Percentiles rank a stretch among this genome's conserved stretches.
Conservation (phyloP, 2,329 filamentous ascomycete species). For the Nigrospora oryzae region DNA sequence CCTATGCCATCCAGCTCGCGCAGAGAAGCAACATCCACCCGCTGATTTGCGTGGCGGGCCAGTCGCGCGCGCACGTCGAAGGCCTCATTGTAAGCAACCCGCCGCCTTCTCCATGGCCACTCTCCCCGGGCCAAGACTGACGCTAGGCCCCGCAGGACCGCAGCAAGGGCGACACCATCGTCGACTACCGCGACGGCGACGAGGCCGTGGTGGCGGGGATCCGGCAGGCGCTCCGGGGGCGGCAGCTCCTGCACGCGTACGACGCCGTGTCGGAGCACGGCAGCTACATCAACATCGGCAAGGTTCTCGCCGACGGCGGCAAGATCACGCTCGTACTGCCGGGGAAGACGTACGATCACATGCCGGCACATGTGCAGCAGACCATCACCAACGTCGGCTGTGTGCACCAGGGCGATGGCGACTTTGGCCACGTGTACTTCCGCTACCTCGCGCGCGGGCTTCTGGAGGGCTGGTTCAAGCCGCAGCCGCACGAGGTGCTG, state of each 20-base stretch:
- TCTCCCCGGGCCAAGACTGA: too few relatives aligned
- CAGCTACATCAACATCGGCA: constrained; percentile 32
- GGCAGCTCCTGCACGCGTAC: constrained; percentile 38
- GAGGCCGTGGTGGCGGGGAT: constrained; percentile 38
- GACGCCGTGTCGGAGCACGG: constrained; percentile 50
- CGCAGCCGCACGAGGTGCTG: constrained; percentile 26
- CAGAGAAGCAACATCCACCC: constrained; percentile 48
- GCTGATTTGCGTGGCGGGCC: constrained; percentile 50
- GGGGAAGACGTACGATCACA: constrained; percentile 14
- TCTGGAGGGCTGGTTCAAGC: constrained; percentile 28
- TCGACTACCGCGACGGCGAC: constrained; percentile 53
- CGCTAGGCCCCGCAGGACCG: constrained; percentile 19
- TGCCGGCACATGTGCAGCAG: constrained; percentile 14
- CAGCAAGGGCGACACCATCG: constrained; percentile 44
- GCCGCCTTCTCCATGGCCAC: too few relatives aligned
- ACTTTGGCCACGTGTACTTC: constrained; percentile 22
- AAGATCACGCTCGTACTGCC: constrained; percentile 30
- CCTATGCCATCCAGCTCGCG: constrained; percentile 50
- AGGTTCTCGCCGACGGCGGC: constrained; percentile 29
- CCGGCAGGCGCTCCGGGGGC: constrained; percentile 29
- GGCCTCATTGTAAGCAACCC: constrained; percentile 26
- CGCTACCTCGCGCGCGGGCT: constrained; percentile 26
- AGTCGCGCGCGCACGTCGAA: constrained; percentile 39
- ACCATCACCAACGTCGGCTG: constrained; percentile 12
- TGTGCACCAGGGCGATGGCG: constrained; percentile 12